Percentiles rank a stretch among this genome's conserved stretches.
These are phyloP conservation scores for apple (Malus domestica) DNA, from an alignment of 306 rosid species.

Conservation along the genomic window DNA sequence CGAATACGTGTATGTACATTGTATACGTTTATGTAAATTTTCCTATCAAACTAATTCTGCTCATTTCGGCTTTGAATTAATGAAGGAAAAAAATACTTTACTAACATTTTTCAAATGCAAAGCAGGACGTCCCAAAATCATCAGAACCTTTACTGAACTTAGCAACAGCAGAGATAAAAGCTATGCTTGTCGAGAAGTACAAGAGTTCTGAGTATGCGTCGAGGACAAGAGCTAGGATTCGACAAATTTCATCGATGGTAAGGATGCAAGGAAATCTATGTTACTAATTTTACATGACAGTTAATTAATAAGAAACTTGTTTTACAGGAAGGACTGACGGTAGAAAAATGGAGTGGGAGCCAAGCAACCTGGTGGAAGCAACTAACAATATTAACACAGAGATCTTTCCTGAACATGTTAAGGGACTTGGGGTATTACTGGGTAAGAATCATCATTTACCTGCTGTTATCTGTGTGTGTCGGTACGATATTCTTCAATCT, in stretches of 20 bases:
- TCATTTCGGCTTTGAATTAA: no score
- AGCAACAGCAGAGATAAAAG: slow-evolving; percentile 70
- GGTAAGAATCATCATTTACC: slow-evolving; percentile 62
- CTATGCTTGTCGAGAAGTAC: slow-evolving; percentile 58
- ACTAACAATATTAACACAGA: slow-evolving; percentile 52
- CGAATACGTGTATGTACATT: slow-evolving; percentile 32
- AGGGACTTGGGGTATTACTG: slow-evolving; percentile 91
- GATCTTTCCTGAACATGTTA: slow-evolving; percentile 81
- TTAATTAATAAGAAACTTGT: no score
- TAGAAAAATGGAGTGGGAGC: slow-evolving; percentile 37
- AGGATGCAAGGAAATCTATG: background rate
- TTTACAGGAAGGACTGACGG: slow-evolving; percentile 40
- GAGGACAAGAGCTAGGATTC: slow-evolving; percentile 45
- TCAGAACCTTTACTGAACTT: slow-evolving; percentile 62
- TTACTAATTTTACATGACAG: no score
- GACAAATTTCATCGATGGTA: slow-evolving; percentile 59
- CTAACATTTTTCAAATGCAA: background rate
- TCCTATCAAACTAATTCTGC: no score
- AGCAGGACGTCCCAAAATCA: slow-evolving; percentile 58
- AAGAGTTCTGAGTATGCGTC: slow-evolving; percentile 51
- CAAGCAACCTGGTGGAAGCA: slow-evolving; percentile 83
- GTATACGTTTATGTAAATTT: background rate
- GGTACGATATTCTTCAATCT: slow-evolving; percentile 61
- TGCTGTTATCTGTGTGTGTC: slow-evolving; percentile 57
- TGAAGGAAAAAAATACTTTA: no score